These are phyloP conservation scores for Podospora sp. DNA, from an alignment of 495 filamentous ascomycete genomes.

Conservation along the genomic window DNA sequence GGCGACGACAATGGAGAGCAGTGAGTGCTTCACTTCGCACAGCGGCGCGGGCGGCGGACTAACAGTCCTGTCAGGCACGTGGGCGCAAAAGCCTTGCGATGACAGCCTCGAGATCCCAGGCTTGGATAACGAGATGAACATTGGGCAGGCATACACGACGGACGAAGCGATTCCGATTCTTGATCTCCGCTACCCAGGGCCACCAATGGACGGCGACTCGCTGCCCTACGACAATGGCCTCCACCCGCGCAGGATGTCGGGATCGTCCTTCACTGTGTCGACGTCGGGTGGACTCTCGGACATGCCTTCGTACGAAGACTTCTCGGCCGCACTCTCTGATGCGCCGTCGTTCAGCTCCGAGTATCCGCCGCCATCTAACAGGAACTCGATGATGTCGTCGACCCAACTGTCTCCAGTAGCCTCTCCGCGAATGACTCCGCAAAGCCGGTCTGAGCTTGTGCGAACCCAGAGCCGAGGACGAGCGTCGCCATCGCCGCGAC, in stretches of 20 bases:
- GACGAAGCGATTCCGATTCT: conserved; percentile 60
- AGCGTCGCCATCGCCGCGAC: conserved; percentile 68
- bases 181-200: conserved; percentile 49
- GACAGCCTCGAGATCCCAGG: conserved; percentile 49
- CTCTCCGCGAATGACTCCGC: conserved; percentile 60
- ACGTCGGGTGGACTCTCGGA: conserved; percentile 60
- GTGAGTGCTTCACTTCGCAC: conserved; percentile 44
- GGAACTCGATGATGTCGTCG: conserved; percentile 61
- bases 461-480: conserved; percentile 61
- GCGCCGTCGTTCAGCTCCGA: conserved; percentile 59
- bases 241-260: conserved; percentile 57
- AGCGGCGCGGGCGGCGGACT: conserved; percentile 30
- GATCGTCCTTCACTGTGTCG: conserved; percentile 61
- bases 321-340: conserved; percentile 58
- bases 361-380: conserved; percentile 58
- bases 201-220: conserved; percentile 44
- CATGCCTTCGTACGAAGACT: conserved; percentile 62
- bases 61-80: conserved; percentile 46
- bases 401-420: conserved; percentile 62
- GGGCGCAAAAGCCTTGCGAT: conserved; percentile 55
- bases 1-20: conserved; percentile 49
- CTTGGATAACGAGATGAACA: conserved; percentile 53
- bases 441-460: conserved; percentile 57
- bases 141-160: conserved; percentile 58
- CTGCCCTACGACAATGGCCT: conserved; percentile 45